A percentile compares a stretch with the other conserved stretches of the same genome.
Evolutionary conservation across 1,284 basidiomycete species (phyloP).

Genomic region (Hymenochaete sp.): DNA sequence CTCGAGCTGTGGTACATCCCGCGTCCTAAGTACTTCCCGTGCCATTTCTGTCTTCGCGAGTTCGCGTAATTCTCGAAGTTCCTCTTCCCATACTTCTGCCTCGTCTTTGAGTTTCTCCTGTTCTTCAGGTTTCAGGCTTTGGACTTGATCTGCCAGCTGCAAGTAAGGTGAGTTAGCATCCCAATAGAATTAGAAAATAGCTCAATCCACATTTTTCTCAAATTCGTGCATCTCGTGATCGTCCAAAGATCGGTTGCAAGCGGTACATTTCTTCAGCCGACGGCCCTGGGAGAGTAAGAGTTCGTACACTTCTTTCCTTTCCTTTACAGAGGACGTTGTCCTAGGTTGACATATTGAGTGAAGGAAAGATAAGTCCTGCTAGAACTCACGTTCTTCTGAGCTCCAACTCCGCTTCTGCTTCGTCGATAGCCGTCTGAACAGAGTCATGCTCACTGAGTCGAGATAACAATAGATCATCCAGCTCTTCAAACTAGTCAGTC

Average conservation of each 20-base stretch:
- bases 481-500: too few species aligned
- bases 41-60: conserved; percentile 48
- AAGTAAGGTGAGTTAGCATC: background rate
- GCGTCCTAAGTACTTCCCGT: conserved; percentile 44
- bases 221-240: conserved; percentile 54
- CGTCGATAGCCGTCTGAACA: conserved; percentile 46
- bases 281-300: conserved; percentile 54
- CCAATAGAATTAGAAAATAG: background rate
- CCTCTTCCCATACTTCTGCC: conserved; percentile 51
- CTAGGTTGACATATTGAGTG: conserved; percentile 4
- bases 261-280: conserved; percentile 61
- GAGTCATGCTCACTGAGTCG: too few species aligned
- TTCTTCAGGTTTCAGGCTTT: conserved; percentile 36
- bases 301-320: conserved; percentile 53
- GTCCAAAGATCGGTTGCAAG: conserved; percentile 67
- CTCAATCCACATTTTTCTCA: conserved; percentile 49
- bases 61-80: conserved; percentile 49
- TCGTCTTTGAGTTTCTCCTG: conserved; percentile 38
- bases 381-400: conserved; percentile 51
- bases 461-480: too few species aligned
- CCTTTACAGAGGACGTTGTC: conserved; percentile 15
- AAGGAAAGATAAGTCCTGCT: conserved; percentile 21
- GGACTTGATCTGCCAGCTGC: conserved; percentile 49
- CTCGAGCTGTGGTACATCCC: conserved; percentile 63
- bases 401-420: conserved; percentile 43